phyloP scores from a whole-genome alignment of 768 basidiomycete species.

The Lentinus brumalis region DNA sequence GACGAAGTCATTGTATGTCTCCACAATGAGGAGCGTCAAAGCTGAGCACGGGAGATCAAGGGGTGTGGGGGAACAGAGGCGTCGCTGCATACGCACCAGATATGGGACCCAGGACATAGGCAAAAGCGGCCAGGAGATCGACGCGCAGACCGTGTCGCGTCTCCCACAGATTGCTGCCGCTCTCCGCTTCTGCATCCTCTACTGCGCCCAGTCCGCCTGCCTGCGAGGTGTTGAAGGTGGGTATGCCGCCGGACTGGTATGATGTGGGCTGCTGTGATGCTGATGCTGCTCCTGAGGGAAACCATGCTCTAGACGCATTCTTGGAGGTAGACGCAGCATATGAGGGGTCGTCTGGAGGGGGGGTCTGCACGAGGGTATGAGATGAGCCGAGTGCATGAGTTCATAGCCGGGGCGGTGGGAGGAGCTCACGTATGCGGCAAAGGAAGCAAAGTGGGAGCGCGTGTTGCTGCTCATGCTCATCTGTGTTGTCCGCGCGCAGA shows the following conservation, averaged over 20 bases:
- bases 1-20: conserved; percentile 75
- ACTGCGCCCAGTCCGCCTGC: conserved; percentile 37
- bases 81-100: conserved; percentile 52
- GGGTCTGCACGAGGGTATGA: conserved; percentile 40
- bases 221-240: conserved; percentile 52
- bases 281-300: conserved; percentile 40
- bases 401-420: conserved; percentile 7
- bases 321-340: conserved; percentile 22
- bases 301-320: conserved; percentile 46
- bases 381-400: background rate
- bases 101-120: conserved; percentile 70
- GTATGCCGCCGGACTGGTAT: conserved; percentile 72
- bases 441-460: conserved; percentile 44
- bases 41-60: conserved; percentile 41
- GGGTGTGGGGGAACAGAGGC: background rate
- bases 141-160: conserved; percentile 68
- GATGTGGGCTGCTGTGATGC: conserved; percentile 42
- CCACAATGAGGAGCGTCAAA: conserved; percentile 63
- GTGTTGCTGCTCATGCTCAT: conserved; percentile 37
- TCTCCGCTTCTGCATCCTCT: conserved; percentile 43
- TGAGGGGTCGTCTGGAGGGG: conserved; percentile 58
- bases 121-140: conserved; percentile 62
- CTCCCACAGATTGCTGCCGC: conserved; percentile 63
- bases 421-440: conserved; percentile 59
- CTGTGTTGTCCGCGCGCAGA: background rate